Evolutionary conservation across 2,329 filamentous ascomycete genomes (phyloP).

Genomic region (Penicillium crustosum): DNA sequence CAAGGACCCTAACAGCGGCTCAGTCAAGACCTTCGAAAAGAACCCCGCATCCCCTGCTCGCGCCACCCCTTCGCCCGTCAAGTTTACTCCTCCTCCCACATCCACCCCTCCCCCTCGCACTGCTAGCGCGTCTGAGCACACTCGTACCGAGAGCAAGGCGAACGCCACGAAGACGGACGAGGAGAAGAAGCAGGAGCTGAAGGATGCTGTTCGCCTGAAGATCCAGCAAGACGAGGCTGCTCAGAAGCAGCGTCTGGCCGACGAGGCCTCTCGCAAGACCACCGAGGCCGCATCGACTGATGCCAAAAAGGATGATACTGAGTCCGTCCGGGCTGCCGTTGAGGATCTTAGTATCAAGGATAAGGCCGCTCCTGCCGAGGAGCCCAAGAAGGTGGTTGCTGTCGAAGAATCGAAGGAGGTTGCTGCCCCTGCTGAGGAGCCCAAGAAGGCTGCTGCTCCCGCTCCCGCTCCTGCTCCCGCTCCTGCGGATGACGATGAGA

Average conservation of each 20-base stretch:
- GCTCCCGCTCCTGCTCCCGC: conserved; percentile 27
- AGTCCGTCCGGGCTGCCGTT: conserved; percentile 34
- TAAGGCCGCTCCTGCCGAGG: conserved; percentile 26
- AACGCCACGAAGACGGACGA: conserved; percentile 66
- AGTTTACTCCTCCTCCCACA: conserved; percentile 67
- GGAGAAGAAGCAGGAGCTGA: conserved; percentile 78
- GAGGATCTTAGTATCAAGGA: conserved; percentile 35
- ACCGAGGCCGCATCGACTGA: conserved; percentile 47
- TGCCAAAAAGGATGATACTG: conserved; percentile 36
- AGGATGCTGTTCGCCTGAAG: conserved; percentile 51
- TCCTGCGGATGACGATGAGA: conserved; percentile 42
- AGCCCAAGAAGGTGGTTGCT: conserved; percentile 19
- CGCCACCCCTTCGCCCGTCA: conserved; percentile 58
- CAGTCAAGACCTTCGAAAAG: conserved; percentile 68
- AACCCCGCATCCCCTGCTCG: conserved; percentile 62
- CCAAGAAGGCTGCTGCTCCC: conserved; percentile 16
- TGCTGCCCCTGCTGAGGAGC: conserved; percentile 21
- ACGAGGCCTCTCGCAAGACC: conserved; percentile 41
- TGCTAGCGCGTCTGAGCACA: conserved; percentile 65
- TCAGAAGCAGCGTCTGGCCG: conserved; percentile 50
- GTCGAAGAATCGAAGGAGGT: conserved; percentile 20
- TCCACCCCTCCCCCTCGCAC: conserved; percentile 79
- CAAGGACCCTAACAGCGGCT: conserved; percentile 78
- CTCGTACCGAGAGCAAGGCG: conserved; percentile 67
- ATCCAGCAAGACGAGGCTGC: conserved; percentile 59